Evolutionary conservation across 2,329 filamentous ascomycete species (phyloP), one percentile per base, ranked within the genome.

Genomic region (Colletotrichum incanum): DNA sequence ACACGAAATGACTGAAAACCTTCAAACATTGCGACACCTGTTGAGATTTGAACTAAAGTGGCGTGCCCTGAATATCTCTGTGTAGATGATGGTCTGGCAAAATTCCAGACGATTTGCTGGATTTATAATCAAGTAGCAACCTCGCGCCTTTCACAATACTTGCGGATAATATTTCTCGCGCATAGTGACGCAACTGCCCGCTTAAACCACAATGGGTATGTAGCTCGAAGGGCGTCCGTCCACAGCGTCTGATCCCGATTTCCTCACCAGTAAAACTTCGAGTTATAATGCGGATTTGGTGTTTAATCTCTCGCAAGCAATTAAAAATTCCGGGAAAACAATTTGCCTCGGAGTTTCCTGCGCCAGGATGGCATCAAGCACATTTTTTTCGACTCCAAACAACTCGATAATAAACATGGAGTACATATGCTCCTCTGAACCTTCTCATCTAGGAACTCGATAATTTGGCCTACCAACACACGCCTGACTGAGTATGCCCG

Each of bases 1-100:
- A 85, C 75, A n/a, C 78, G 70, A 76, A 86, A 85, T 5, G 80
- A 67, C 43, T 80, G 72, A 67, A 86, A 83, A 52, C 71, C 76
- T 52, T 82, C 77, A 67, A 86, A 85, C 56, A 60, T 43, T 28
- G 26, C 26, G 9, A 31, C 3, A 28, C 26, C 7, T 2, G 28
- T 20, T 1, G 11, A 6, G 31, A 28, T 20, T 26, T 12, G 12
- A 26, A n/a, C 23, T 14, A 12, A 26, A 39, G 31, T 18, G 14
- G 20, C 55, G 28, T 31, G 49, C 18, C 9, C 49, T 20, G 14
- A 8, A 20, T 20, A 20, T 43, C 18, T n/a, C 0, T n/a, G 18
- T 8, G 28, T 1, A 9, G 12, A 14, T 9, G 49, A n/a, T 34
- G 18, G 50, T 6, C 20, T 7, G 50, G 18, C 28, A 16, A n/a